Conservation (phyloP, 1,139 yeast species). For the Entelexis sorbosivorans region DNA sequence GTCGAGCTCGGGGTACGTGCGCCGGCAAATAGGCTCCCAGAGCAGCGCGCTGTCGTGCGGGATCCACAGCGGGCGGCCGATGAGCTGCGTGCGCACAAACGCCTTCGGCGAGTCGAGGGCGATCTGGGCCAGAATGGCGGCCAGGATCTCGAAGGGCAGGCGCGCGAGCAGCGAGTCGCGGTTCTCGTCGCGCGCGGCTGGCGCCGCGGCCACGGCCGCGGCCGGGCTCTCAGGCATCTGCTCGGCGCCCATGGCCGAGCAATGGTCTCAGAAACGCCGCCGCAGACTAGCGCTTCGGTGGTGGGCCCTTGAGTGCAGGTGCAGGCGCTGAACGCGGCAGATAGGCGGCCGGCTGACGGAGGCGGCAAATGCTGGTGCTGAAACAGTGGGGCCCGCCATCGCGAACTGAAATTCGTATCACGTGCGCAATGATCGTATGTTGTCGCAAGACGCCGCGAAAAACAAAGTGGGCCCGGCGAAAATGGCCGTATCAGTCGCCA, state of each 20-base stretch:
- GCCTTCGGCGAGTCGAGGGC: conserved; percentile 19
- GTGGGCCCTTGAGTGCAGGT: too few species aligned
- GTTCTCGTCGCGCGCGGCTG: background rate
- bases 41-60: conserved; percentile 21
- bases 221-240: background rate
- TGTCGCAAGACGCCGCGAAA: too few species aligned
- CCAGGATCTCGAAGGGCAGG: conserved; percentile 21
- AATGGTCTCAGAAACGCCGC: background rate
- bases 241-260: background rate
- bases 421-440: too few species aligned
- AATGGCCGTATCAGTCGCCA: too few species aligned
- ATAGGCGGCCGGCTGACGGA: too few species aligned
- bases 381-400: too few species aligned
- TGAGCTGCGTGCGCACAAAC: conserved; percentile 15
- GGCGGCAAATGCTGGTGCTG: too few species aligned
- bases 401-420: too few species aligned
- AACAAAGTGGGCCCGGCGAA: too few species aligned
- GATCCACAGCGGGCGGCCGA: conserved; percentile 20
- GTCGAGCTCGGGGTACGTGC: conserved; percentile 16
- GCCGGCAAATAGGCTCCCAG: conserved; percentile 24
- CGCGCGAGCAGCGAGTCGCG: conserved; percentile 4
- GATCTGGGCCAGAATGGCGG: conserved; percentile 21
- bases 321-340: too few species aligned
- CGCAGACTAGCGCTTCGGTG: background rate
- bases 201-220: background rate